Evolutionary conservation across 768 basidiomycete species (phyloP), one percentile per base, ranked within the genome.

Genomic region (Royoungia palumana): DNA sequence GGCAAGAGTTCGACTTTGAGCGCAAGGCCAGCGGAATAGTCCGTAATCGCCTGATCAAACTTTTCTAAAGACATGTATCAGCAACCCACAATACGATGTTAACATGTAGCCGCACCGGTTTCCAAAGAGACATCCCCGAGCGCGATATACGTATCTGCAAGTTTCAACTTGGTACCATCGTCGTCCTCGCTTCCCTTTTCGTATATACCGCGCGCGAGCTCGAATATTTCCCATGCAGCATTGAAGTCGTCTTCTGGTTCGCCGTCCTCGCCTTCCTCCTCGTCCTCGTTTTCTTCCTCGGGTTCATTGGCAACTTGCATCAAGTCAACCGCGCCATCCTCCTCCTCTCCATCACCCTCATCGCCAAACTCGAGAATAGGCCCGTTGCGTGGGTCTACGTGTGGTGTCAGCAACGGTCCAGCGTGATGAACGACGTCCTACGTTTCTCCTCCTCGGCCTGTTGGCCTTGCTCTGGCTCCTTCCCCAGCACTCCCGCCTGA

Each of bases 201-300:
- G 60, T 90, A 94, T 50, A 95, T 85, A 11, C 85, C 81, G 35
- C 94, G 78, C 19, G 95, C 94, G 47, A 95, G 82, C 58, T 99
- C 96, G n/a, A 99, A 75, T 3, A 95, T 86, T 63, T 96, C 90
- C 94, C 95, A 99, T 12, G 96, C 93, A 21, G 91, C 92, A 56
- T 95, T 96, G 67, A 96, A 96, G 61, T 98, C 96, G 58, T 99
- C 96, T 60, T 96, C 95, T 0, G 90, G 91, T 59, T 89, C 91
- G 4, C 65, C 87, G 12, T 84, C 87, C 4, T 81, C 87, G 2
- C 72, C 88, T 9, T 77, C 60, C 0, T 77, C 81, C 2, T 74
- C 79, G 0, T 78, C 82, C 4, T 75, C 79, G 0, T 76, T 82
- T 2, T 70, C 79, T 12, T 75, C 78, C 8, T 76, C 78, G 1